Evolutionary conservation across 1,139 yeast genomes (phyloP).

Genomic region (Eremothecium gossypii): DNA sequence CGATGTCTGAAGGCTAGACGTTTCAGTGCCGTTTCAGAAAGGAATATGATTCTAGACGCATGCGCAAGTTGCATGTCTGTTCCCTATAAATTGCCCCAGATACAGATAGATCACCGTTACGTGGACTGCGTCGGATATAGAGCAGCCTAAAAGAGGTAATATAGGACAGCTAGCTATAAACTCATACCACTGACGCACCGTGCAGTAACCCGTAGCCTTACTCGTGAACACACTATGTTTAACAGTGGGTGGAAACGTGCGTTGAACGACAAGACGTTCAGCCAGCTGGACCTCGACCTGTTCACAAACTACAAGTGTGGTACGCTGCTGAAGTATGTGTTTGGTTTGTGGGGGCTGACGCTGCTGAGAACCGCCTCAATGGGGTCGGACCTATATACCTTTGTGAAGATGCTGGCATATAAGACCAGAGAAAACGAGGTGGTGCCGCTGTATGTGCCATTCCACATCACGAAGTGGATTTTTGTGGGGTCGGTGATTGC

Average conservation of each 20-base stretch:
- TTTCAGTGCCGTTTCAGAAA: too few species aligned
- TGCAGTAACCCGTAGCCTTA: too few species aligned
- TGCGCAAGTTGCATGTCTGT: too few species aligned
- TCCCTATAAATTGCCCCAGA: too few species aligned
- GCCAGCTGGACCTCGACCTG: conserved; percentile 34
- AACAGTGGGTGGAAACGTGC: conserved; percentile 21
- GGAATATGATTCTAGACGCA: too few species aligned
- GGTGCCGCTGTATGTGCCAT: conserved; percentile 48
- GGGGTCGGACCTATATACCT: conserved; percentile 71
- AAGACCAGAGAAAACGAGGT: conserved; percentile 59
- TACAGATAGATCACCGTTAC: too few species aligned
- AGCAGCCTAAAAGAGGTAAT: too few species aligned
- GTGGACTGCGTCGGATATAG: too few species aligned
- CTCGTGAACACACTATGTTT: conserved; percentile 10
- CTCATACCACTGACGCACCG: too few species aligned
- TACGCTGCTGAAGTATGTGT: conserved; percentile 46
- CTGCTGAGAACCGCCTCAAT: conserved; percentile 49
- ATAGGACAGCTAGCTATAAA: too few species aligned
- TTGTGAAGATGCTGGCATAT: conserved; percentile 64
- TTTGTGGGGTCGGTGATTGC: conserved; percentile 81
- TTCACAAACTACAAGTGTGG: conserved; percentile 48
- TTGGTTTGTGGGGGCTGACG: conserved; percentile 41
- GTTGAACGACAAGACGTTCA: conserved; percentile 28
- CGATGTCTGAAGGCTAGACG: too few species aligned
- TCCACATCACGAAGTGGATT: conserved; percentile 65